A percentile compares a stretch with the other conserved stretches of the same genome.
These are phyloP conservation scores for Annona squamosa DNA, from an alignment of 164 flowering plant species.

Conservation along the genomic window DNA sequence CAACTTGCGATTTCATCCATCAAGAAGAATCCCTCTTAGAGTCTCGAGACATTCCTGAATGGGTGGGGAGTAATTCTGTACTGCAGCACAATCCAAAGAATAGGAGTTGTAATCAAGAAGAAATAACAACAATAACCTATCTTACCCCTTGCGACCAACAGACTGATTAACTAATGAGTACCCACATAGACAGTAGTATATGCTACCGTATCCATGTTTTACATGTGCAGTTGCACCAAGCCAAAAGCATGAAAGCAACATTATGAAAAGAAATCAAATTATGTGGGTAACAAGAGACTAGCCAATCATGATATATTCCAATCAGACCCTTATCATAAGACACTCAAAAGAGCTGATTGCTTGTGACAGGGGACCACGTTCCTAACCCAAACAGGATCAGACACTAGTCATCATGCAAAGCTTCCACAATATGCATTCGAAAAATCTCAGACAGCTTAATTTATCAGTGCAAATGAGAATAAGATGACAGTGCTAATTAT, in stretches of 20 bases:
- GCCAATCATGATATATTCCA: slow-evolving; percentile 97
- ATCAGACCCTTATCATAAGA: slow-evolving; percentile 92
- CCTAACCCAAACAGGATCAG: slow-evolving; percentile 98
- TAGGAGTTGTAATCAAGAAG: background rate
- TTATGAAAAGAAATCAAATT: background rate
- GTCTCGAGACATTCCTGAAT: background rate
- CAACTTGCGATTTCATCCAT: background rate
- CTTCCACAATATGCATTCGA: slow-evolving; percentile 97
- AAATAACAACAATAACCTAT: no score
- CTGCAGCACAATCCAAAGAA: background rate
- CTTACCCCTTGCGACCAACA: background rate
- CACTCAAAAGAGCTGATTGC: slow-evolving; percentile 51
- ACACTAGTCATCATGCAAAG: slow-evolving; percentile 75
- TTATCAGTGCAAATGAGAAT: background rate
- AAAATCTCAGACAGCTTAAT: background rate
- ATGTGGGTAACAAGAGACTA: slow-evolving; percentile 16
- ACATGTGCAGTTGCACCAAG: no score
- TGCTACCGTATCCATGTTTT: no score
- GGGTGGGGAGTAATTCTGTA: background rate
- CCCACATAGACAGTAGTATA: background rate
- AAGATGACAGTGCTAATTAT: no score
- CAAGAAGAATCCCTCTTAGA: background rate
- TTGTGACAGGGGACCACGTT: slow-evolving; percentile 85
- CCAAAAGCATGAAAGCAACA: no score
- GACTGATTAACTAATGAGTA: no score